Percentiles rank a stretch among this genome's conserved stretches.
Evolutionary conservation across 2,329 filamentous ascomycete species (phyloP).

Genomic region (Diaporthe aspalathi): DNA sequence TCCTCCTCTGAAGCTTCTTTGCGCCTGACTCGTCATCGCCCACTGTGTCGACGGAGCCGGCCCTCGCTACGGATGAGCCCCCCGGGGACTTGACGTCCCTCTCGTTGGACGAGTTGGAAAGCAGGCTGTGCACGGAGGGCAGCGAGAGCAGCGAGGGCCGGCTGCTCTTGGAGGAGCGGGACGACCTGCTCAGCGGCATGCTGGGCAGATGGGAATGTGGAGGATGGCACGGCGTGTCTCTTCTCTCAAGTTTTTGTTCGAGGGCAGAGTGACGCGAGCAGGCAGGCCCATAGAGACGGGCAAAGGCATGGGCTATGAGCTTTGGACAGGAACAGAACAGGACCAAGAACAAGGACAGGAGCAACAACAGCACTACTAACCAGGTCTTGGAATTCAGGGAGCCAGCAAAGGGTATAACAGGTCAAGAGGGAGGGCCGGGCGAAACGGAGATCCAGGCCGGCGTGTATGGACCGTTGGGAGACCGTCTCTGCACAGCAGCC

Average conservation of each 20-base stretch:
- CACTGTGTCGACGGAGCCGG: conserved; percentile 14
- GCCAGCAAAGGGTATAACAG: conserved; percentile 31
- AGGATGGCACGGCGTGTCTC: not conserved
- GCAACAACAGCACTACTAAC: conserved; percentile 14
- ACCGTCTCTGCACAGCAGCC: conserved; percentile 9
- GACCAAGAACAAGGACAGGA: not conserved
- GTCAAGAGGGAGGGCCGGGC: not conserved
- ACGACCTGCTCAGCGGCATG: conserved; percentile 41
- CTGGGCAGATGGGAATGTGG: conserved; percentile 26
- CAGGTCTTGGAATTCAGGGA: conserved; percentile 9
- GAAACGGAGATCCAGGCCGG: conserved; percentile 18
- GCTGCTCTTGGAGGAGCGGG: conserved; percentile 37
- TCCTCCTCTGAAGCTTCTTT: conserved; percentile 31
- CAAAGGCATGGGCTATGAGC: conserved; percentile 9
- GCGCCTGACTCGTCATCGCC: conserved; percentile 26
- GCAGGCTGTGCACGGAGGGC: conserved; percentile 36
- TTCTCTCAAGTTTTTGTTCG: conserved; percentile 17
- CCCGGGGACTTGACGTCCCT: conserved; percentile 30
- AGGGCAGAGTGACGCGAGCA: conserved; percentile 16
- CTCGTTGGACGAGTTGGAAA: conserved; percentile 29
- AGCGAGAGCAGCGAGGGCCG: conserved; percentile 37
- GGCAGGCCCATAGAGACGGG: not conserved
- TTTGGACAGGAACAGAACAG: conserved; percentile 1
- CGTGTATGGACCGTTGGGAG: conserved; percentile 27
- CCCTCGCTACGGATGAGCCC: conserved; percentile 23